Base-by-base conservation (phyloP, 768 basidiomycete species). In the Trichaptum fuscoviolaceum region DNA sequence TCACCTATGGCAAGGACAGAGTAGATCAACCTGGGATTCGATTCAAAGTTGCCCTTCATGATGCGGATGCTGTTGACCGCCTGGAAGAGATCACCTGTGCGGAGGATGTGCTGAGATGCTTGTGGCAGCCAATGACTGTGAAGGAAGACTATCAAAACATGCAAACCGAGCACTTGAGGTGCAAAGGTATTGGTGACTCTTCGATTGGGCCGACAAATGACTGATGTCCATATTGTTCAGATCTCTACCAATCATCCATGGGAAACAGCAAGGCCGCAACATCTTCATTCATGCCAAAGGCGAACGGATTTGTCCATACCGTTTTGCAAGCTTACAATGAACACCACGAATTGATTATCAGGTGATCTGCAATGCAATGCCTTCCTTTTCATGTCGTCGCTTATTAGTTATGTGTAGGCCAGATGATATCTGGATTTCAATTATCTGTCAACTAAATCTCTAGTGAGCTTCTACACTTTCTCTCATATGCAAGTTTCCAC, bases 341-440 rank as follows among this genome's bases (percentile, higher is more conserved):
- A 6, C 78, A 80, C 65, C 77, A 76, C 57, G 70, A 76, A 0
- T 75, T 85, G 57, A 72, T 81, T 63, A 70, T 83, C 25, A 76
- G 83, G 8, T 63, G 25, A 30, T 8, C 30, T 30, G 8, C 30
- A 7, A 27, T 15, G 15, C 3, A 35, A 52, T 20, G 18, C 20
- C 17, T 64, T 18, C n/a, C n/a, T 52, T 1, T 64, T 2, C 18
- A 42, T 1, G 8, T 57, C 20, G 5, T 35, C 7, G 12, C 17
- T 61, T 42, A 18, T 36, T 27, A 64, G 27, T 27, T 42, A n/a
- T 24, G 15, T 20, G 8, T 25, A 36, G 64, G n/a, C 84, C 83
- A 6, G 84, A 85, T 64, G 83, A 85, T 70, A 76, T 84, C 57
- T 84, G 84, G 81, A 71, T 79, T 2, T 76, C 80, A 0, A 81